A percentile compares a stretch with the other conserved stretches of the same genome.
These are phyloP conservation scores for Strobilomyces confusus DNA, from an alignment of 768 basidiomycete species.

Conservation along the genomic window DNA sequence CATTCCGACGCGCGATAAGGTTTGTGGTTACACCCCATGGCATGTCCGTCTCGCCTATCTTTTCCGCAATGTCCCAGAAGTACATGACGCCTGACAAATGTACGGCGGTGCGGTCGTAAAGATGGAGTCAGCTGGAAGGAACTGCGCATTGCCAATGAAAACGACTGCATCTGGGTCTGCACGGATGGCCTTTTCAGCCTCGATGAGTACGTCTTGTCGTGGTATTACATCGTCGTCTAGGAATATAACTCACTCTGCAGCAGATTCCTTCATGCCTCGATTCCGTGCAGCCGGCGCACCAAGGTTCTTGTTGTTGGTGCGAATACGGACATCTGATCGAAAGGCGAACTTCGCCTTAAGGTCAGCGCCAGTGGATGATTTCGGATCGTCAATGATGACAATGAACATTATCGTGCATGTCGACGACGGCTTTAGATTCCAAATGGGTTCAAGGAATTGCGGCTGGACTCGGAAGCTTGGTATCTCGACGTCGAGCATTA, in stretches of 20 bases:
- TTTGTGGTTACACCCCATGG: constrained; percentile 67
- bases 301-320: constrained; percentile 42
- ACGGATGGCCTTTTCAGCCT: constrained; percentile 46
- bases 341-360: constrained; percentile 39
- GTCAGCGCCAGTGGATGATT: constrained; percentile 35
- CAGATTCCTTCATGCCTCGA: constrained; percentile 48
- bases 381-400: constrained; percentile 54
- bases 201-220: constrained; percentile 37
- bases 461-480: constrained; percentile 55
- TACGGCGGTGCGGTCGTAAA: constrained; percentile 53
- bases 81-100: constrained; percentile 55
- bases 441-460: constrained; percentile 39
- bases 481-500: constrained; percentile 54
- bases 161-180: constrained; percentile 45
- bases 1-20: constrained; percentile 44
- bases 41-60: constrained; percentile 41
- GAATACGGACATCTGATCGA: constrained; percentile 51
- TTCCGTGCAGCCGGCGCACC: constrained; percentile 56
- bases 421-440: constrained; percentile 39
- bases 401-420: constrained; percentile 52
- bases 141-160: constrained; percentile 49
- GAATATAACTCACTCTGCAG: constrained; percentile 56
- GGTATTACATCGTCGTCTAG: constrained; percentile 59
- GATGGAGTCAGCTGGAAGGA: constrained; percentile 44
- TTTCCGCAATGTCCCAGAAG: constrained; percentile 59